phyloP scores from a whole-genome alignment of 805 yeast species.

The Wickerhamiella kazuoi region DNA sequence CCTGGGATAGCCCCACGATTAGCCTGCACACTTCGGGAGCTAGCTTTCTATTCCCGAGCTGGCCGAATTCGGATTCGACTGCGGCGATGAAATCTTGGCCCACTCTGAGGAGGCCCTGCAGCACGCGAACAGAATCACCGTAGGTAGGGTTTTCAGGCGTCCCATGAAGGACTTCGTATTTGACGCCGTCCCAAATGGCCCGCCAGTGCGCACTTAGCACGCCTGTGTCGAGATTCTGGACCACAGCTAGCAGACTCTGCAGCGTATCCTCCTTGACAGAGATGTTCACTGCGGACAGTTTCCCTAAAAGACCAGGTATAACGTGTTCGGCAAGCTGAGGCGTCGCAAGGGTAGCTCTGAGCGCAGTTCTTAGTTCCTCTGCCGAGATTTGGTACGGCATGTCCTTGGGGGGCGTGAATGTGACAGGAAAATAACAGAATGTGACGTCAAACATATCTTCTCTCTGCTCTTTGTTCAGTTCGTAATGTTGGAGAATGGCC shows the following conservation, averaged over 20 bases:
- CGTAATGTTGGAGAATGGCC: conserved; percentile 27
- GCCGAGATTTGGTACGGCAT: conserved; percentile 7
- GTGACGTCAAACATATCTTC: conserved; percentile 71
- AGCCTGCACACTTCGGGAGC: conserved; percentile 5
- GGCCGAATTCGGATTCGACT: conserved; percentile 7
- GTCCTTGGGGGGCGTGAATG: conserved; percentile 64
- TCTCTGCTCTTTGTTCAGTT: conserved; percentile 25
- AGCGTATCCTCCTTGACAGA: conserved; percentile 51
- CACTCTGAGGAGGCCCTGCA: conserved; percentile 25
- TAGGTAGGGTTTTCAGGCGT: conserved; percentile 33
- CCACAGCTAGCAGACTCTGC: conserved; percentile 38
- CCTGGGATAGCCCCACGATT: conserved; percentile 3
- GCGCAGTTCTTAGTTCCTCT: conserved; percentile 42
- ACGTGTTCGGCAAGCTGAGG: conserved; percentile 57
- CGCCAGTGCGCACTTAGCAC: conserved; percentile 46
- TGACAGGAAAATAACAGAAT: conserved; percentile 92
- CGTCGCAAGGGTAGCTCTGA: conserved; percentile 32
- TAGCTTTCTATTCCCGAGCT: conserved; percentile 1
- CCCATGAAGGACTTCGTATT: conserved; percentile 74
- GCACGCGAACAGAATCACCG: conserved; percentile 26
- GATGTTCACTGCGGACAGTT: conserved; percentile 27
- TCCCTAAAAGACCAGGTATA: conserved; percentile 62
- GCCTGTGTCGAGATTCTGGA: conserved; percentile 32
- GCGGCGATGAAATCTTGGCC: conserved; percentile 26
- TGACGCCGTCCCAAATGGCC: conserved; percentile 71